Evolutionary conservation across 2,329 filamentous ascomycete genomes (phyloP).

Genomic region (Trichoderma semiorbis): DNA sequence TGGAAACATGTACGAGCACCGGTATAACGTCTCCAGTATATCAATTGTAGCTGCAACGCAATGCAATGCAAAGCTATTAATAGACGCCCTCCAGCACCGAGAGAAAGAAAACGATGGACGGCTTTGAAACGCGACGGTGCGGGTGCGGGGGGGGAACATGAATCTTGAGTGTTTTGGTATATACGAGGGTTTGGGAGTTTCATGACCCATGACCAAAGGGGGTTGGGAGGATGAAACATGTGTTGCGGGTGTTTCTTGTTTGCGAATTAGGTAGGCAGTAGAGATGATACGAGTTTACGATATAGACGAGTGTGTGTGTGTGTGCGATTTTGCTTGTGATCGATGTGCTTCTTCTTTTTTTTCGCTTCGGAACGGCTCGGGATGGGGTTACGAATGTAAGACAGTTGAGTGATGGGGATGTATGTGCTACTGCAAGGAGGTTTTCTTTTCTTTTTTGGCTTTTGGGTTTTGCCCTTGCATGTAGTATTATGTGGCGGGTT

Average conservation of each 20-base stretch:
- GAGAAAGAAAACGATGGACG: not conserved
- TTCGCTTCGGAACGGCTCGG: not conserved
- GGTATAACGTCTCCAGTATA: not conserved
- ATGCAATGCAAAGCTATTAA: not conserved
- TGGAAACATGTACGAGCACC: not conserved
- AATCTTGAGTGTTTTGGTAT: not conserved
- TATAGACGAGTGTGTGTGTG: not conserved
- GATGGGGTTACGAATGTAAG: not conserved
- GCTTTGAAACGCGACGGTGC: not conserved
- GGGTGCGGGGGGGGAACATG: not conserved
- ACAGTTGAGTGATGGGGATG: not conserved
- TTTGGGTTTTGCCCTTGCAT: not conserved
- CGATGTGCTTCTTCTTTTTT: not conserved
- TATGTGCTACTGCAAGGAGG: not conserved
- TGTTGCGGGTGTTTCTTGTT: not conserved
- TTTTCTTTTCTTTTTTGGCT: not conserved
- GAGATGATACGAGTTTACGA: not conserved
- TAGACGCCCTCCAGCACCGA: not conserved
- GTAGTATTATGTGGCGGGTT: not conserved
- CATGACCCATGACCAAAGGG: not conserved
- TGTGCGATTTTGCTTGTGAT: not conserved
- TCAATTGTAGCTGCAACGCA: not conserved
- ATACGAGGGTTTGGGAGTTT: conserved; percentile 4
- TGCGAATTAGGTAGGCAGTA: not conserved
- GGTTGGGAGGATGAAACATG: not conserved